phyloP scores from a whole-genome alignment of 1,284 basidiomycete genomes.

The Abortiporus biennis region DNA sequence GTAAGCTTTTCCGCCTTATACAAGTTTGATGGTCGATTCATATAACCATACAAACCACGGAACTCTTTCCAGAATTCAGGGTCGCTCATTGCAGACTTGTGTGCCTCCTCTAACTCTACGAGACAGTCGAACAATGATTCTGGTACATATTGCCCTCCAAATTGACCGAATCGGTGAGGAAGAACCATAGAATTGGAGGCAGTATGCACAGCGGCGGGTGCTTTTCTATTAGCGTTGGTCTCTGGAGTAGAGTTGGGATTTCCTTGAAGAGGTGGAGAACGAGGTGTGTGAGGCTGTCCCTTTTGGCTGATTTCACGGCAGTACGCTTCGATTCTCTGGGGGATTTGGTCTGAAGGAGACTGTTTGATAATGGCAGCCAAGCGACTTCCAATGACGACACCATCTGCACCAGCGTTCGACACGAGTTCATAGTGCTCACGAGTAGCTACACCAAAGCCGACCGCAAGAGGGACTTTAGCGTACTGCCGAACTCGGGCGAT shows the following conservation, averaged over 20 bases:
- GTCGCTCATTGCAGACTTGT: slow-evolving; percentile 82
- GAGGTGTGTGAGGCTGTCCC: slow-evolving; percentile 34
- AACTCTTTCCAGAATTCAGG: slow-evolving; percentile 94
- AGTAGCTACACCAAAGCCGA: slow-evolving; percentile 96
- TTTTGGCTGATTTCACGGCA: slow-evolving; percentile 68
- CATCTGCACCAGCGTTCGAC: slow-evolving; percentile 84
- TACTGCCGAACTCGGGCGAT: slow-evolving; percentile 68
- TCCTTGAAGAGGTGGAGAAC: slow-evolving; percentile 4
- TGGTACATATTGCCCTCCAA: slow-evolving; percentile 96
- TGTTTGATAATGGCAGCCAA: slow-evolving; percentile 78
- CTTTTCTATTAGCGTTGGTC: slow-evolving; percentile 21
- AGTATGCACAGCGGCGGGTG: slow-evolving; percentile 23
- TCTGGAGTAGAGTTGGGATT: slow-evolving; percentile 15
- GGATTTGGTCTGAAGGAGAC: slow-evolving; percentile 45
- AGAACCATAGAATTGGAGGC: slow-evolving; percentile 41
- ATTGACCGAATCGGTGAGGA: slow-evolving; percentile 88
- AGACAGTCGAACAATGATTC: slow-evolving; percentile 92
- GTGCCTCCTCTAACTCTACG: slow-evolving; percentile 86
- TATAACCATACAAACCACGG: slow-evolving; percentile 84
- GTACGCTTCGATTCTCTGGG: slow-evolving; percentile 67
- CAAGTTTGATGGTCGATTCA: slow-evolving; percentile 67
- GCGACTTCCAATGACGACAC: slow-evolving; percentile 90
- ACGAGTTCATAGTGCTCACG: slow-evolving; percentile 88
- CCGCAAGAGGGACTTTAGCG: slow-evolving; percentile 81
- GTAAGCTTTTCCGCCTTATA: slow-evolving; percentile 69